Evolutionary conservation across 2,329 filamentous ascomycete genomes (phyloP), one percentile per base, ranked within the genome.

Genomic region (Diaporthe ilicicola): DNA sequence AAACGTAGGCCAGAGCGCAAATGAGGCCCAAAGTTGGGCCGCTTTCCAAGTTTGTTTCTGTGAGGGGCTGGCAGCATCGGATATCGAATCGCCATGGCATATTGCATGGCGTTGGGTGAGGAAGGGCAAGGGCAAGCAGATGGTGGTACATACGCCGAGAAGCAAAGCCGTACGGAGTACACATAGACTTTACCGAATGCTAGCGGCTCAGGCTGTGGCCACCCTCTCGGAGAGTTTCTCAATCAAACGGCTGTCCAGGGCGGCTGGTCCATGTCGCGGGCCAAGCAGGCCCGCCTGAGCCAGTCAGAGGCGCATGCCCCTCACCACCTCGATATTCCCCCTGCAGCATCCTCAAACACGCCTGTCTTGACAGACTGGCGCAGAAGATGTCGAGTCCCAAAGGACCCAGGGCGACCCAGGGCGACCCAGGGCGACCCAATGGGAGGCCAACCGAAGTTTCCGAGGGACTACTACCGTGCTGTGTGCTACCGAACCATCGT

Each of bases 281-380:
- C 51, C 61, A 34, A 32, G 42, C 37, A 44, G 37, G 29, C 65
- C 65, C 68, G 42, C 42, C 15, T 53, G 29, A 27, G 22, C 69
- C 69, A 73, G 64, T 73, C 54, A 71, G 56, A 65, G 48, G 22
- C 37, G 17, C 7, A 29, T 27, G 55, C 71, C 55, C 55, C 61
- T 68, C 71, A 70, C 71, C 71, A 70, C 48, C 62, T 71, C 62
- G 42, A 37, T 13, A 55, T 61, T 67, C 75, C 74, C 74, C 74
- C 71, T 75, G 74, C 74, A 74, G 56, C 65, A 68, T 71, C 66
- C 74, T 76, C 73, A 76, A 76, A 76, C 74, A 76, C 71, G 54
- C 64, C 44, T 37, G 59, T 34, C 34, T 67, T 56, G 39, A 65
- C 44, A 29, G 61, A 42, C 42, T 13, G 22, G n/a, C 27, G 24